These are phyloP conservation scores for Fragilaria radians DNA, from an alignment of 108 stramenopile species.

Conservation along the genomic window DNA sequence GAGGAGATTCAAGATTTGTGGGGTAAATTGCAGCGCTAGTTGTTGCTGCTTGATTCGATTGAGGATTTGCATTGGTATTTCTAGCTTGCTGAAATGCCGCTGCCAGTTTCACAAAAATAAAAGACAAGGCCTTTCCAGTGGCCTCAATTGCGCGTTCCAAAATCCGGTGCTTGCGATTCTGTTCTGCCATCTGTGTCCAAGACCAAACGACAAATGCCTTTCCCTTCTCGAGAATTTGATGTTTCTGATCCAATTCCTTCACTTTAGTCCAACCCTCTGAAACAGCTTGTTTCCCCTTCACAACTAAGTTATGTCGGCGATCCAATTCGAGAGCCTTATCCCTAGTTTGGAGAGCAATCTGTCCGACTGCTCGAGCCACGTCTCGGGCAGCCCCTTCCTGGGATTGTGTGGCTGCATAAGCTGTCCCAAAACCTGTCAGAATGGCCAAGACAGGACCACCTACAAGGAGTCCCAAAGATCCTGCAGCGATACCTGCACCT, in stretches of 20 bases:
- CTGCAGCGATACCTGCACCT: conserved; percentile 30
- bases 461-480: conserved; percentile 25
- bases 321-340: conserved; percentile 42
- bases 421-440: conserved; percentile 30
- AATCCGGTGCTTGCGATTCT: conserved; percentile 15
- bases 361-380: conserved; percentile 35
- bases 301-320: conserved; percentile 47
- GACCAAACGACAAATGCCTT: conserved; percentile 15
- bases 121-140: conserved; percentile 5
- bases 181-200: conserved; percentile 1
- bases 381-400: conserved; percentile 36
- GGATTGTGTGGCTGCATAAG: conserved; percentile 18
- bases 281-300: conserved; percentile 32
- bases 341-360: conserved; percentile 25
- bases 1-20: not conserved
- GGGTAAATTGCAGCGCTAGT: not conserved
- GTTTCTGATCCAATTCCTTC: conserved; percentile 50
- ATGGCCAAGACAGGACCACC: conserved; percentile 40
- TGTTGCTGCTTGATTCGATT: not conserved
- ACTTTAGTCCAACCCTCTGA: conserved; percentile 23
- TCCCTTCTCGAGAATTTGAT: conserved; percentile 43
- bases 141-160: conserved; percentile 23
- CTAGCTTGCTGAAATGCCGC: not conserved
- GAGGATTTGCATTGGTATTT: not conserved
- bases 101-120: not conserved